Evolutionary conservation across 345 rosid species (phyloP), one percentile per base, ranked within the genome.

Genomic region (Pistacia integerrima): DNA sequence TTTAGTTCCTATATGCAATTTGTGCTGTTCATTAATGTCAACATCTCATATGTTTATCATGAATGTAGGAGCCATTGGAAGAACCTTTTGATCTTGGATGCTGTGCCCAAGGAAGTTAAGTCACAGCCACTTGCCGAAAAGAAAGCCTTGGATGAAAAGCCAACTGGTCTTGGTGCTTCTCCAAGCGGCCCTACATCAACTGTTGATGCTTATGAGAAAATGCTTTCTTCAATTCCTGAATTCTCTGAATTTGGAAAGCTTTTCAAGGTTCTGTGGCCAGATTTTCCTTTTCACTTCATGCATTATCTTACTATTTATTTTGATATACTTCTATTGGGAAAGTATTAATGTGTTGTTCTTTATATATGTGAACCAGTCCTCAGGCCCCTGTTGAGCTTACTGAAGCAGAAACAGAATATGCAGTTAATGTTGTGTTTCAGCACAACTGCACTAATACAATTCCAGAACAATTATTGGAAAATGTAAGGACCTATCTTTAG

Each of bases 351-450:
- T 4, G 16, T 10, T 64, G 20, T 46, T 80, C 11, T 72, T 57
- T 74, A 80, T 74, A 25, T 36, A 62, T 52, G 1, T 81, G 25
- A 64, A 44, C 66, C 88, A 96, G 99, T 93, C 99, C 38, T 88
- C 98, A 44, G 25, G 67, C 90, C 49, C 97, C 93, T 62, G 97
- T 92, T 79, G 99, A 96, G 88, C 88, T 93, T 77, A 92, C 99
- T 51, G 99, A 96, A 90, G 93, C 97, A 67, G 99, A 92, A 82
- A 96, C 99, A 52, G 99, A 96, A 79, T 96, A 96, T 65, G 89
- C 97, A 1, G 99, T 96, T 76, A 93, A 93, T 82, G 90, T 93
- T 57, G 93, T 96, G 83, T 90, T 96, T 82, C 99, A 96, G 90
- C 93, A 91, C 84, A 93, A 93, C 87, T 93, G 98, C 89, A 93